phyloP scores from a whole-genome alignment of 306 rosid species.

The Pyrus pyrifolia region DNA sequence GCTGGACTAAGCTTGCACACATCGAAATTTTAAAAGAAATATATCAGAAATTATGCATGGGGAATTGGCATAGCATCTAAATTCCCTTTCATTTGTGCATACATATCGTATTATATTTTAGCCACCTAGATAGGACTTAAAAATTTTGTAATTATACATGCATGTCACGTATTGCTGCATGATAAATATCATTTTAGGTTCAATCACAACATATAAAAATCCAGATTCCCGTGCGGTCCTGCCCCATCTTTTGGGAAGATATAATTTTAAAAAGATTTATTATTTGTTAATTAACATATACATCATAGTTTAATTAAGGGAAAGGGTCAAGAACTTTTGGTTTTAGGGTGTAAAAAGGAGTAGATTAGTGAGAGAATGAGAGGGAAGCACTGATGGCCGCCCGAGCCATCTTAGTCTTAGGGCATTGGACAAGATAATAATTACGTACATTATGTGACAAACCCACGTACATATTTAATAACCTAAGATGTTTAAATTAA shows the following conservation, averaged over 20 bases:
- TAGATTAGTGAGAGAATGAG: slow-evolving; percentile 10
- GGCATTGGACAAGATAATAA: slow-evolving; percentile 28
- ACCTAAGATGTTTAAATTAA: background rate
- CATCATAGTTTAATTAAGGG: background rate
- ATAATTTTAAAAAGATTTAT: background rate
- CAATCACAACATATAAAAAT: background rate
- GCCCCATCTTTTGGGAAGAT: slow-evolving; percentile 1
- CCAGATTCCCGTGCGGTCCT: slow-evolving; percentile 1
- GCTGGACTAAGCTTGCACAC: background rate
- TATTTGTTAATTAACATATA: background rate
- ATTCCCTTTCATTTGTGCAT: background rate
- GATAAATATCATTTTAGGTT: background rate
- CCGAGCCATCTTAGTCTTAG: slow-evolving; percentile 17
- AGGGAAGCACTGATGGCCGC: slow-evolving; percentile 22
- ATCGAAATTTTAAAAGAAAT: too few species aligned
- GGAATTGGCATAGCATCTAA: background rate
- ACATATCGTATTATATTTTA: background rate
- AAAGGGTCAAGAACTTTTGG: slow-evolving; percentile 22
- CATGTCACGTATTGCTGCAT: background rate
- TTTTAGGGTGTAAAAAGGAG: slow-evolving; percentile 21
- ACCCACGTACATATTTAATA: background rate
- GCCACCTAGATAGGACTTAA: background rate
- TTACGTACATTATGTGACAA: background rate
- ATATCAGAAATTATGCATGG: background rate
- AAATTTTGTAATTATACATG: background rate